Conservation (phyloP, 345 rosid species). For the Corymbia maculata region DNA sequence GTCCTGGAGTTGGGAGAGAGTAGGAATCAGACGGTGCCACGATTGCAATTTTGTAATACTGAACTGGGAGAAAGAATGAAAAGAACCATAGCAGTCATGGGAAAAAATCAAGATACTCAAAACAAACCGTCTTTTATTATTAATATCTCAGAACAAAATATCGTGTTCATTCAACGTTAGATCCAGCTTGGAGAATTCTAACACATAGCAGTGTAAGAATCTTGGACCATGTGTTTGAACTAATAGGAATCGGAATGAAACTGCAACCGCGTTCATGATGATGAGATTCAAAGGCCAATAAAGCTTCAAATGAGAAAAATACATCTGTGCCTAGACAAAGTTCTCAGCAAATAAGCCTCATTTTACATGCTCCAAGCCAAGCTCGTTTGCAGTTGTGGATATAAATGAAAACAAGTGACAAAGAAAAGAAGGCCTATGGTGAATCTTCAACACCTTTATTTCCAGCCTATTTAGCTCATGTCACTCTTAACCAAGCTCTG, state of each 20-base stretch:
- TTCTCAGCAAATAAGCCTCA: background rate
- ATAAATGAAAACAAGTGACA: background rate
- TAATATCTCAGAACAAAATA: background rate
- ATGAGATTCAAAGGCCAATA: background rate
- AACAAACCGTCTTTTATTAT: background rate
- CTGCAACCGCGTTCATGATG: background rate
- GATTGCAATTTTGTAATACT: background rate
- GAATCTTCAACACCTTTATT: background rate
- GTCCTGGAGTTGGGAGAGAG: too few species aligned
- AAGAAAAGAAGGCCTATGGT: background rate
- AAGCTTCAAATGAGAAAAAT: background rate
- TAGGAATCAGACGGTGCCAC: too few species aligned
- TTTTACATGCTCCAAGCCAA: background rate
- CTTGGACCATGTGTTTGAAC: background rate
- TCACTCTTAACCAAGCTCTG: background rate
- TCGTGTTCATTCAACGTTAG: background rate
- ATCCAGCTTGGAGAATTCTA: background rate
- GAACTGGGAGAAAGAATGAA: background rate
- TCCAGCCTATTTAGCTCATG: background rate
- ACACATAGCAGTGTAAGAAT: background rate
- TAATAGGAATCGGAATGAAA: background rate
- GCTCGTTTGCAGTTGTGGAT: background rate
- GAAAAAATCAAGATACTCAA: background rate
- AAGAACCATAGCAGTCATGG: accelerated
- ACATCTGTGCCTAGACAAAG: background rate